Evolutionary conservation across 805 yeast genomes (phyloP).

Genomic region (Metschnikowia reukaufii): DNA sequence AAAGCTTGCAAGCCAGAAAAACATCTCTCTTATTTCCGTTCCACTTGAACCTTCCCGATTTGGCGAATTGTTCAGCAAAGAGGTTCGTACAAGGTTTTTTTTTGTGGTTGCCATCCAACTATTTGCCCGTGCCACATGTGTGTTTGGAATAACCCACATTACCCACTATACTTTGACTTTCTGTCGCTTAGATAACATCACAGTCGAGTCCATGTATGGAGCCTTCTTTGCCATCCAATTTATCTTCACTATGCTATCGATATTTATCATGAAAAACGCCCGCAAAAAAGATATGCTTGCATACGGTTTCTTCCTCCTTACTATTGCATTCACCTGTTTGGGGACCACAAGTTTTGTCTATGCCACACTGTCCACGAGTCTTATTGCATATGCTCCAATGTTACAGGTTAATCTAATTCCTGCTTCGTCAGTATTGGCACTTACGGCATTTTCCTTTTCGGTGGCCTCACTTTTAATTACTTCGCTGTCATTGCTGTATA

Average conservation of each 20-base stretch:
- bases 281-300: constrained; percentile 48
- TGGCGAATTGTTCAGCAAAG: constrained; percentile 2
- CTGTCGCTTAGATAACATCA: constrained; percentile 11
- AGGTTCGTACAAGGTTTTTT: constrained; percentile 1
- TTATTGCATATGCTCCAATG: constrained; percentile 28
- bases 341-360: constrained; percentile 35
- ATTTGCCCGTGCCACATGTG: constrained; percentile 7
- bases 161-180: constrained; percentile 11
- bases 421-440: constrained; percentile 45
- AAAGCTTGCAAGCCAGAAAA: constrained; percentile 5
- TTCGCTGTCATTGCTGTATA: constrained; percentile 50
- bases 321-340: constrained; percentile 34
- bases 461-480: constrained; percentile 47
- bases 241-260: constrained; percentile 45
- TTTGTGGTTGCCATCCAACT: constrained; percentile 10
- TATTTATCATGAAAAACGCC: constrained; percentile 41
- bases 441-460: constrained; percentile 46
- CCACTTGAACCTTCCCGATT: constrained; percentile 2
- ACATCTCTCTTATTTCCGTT: constrained; percentile 6
- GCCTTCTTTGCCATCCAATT: constrained; percentile 39
- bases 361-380: constrained; percentile 33
- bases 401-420: constrained; percentile 38
- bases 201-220: constrained; percentile 9
- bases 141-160: constrained; percentile 8
- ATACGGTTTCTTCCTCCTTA: constrained; percentile 42